Percentiles rank a stretch among this genome's conserved stretches.
Conservation (phyloP, 371 early-diverging fungal species). For the Choanephora cucurbitarum region DNA sequence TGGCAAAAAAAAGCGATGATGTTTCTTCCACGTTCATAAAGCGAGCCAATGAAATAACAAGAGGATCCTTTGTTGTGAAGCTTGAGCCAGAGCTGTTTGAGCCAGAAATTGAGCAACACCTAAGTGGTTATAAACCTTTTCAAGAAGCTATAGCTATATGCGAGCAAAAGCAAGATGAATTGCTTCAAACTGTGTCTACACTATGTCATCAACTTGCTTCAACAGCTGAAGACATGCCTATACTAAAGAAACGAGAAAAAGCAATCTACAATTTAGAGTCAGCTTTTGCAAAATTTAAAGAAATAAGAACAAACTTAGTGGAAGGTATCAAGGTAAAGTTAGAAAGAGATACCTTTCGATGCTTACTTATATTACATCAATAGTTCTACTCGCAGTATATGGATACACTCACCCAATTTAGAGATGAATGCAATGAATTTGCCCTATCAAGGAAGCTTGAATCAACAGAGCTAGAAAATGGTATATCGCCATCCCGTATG, state of each 20-base stretch:
- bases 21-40: slow-evolving; percentile 50
- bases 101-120: slow-evolving; percentile 63
- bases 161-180: slow-evolving; percentile 49
- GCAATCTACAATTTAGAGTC: slow-evolving; percentile 69
- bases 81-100: slow-evolving; percentile 76
- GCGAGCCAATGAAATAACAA: slow-evolving; percentile 47
- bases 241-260: slow-evolving; percentile 59
- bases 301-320: slow-evolving; percentile 63
- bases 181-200: slow-evolving; percentile 60
- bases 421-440: slow-evolving; percentile 68
- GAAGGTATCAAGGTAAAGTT: slow-evolving; percentile 64
- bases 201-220: slow-evolving; percentile 56
- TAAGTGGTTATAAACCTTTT: slow-evolving; percentile 66
- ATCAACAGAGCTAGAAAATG: slow-evolving; percentile 58
- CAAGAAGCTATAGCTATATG: slow-evolving; percentile 44
- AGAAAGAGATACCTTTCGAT: background rate
- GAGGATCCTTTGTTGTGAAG: slow-evolving; percentile 61
- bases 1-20: slow-evolving; percentile 62
- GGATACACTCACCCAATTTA: slow-evolving; percentile 59
- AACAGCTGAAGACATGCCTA: slow-evolving; percentile 44
- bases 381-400: slow-evolving; percentile 78
- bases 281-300: slow-evolving; percentile 66
- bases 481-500: slow-evolving; percentile 14
- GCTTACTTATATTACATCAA: background rate
- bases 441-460: slow-evolving; percentile 72